Evolutionary conservation across 2,329 filamentous ascomycete species (phyloP), one percentile per base, ranked within the genome.

Genomic region (Phialophora chinensis): DNA sequence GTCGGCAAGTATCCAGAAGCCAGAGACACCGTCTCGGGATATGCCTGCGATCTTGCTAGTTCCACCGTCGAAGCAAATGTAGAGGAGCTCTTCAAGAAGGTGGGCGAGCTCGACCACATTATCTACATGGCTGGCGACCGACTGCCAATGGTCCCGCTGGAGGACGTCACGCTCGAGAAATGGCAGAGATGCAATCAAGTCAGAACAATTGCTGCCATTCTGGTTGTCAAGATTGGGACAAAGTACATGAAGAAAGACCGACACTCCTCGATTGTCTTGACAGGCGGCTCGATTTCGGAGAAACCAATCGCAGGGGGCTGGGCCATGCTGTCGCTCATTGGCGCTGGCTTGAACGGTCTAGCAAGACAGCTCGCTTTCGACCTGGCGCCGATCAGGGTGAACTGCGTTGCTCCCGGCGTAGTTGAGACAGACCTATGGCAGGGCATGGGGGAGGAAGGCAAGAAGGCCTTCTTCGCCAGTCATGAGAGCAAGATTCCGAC

Each of bases 381-480:
- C 72, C 73, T 91, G 63, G 83, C 82, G 68, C 89, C 89, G 0
- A 76, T 90, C 8, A 78, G 89, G 1, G 87, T 90, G 29, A 91
- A 91, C 73, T 73, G 84, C 0, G 85, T 91, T 1, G 79, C 77
- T 61, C 87, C 87, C 0, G 89, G 88, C 0, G 78, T 80, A 0
- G 79, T 85, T 0, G 74, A 81, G 47, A 87, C 86, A 5, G 80
- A 81, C 50, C 62, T 84, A 33, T 82, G 76, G 74, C 74, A 75
- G 6, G 61, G 68, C 2, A 69, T 75, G 62, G 42, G 66, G 4
- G 74, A 71, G 17, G 71, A 75, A 35, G 35, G 73, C 49, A 74
- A 73, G 66, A 60, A 71, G 55, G 67, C n/a, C 1, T 63, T 73
- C 25, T 70, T 72, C 55, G 62, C 72, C 12, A 50, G 44, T 4